These are phyloP conservation scores for Boletus tylopilopsis DNA, from an alignment of 768 basidiomycete genomes.

Conservation along the genomic window DNA sequence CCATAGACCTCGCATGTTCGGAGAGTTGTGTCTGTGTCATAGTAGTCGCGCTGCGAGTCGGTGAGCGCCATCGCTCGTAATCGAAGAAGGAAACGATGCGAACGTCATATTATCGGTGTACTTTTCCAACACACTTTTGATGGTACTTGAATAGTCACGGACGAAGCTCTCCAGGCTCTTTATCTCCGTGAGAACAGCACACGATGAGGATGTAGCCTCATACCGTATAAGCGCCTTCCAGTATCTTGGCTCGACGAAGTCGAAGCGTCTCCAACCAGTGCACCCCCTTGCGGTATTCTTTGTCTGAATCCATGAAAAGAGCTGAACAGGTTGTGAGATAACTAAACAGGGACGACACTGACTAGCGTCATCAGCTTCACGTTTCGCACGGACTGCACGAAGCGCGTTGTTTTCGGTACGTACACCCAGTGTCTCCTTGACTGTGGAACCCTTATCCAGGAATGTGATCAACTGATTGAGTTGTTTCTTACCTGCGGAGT, in stretches of 20 bases:
- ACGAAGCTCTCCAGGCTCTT: conserved; percentile 82
- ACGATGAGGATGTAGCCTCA: conserved; percentile 13
- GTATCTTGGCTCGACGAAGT: conserved; percentile 73
- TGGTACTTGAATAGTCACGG: conserved; percentile 59
- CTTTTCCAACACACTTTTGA: conserved; percentile 62
- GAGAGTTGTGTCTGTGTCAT: conserved; percentile 74
- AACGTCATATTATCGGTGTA: conserved; percentile 80
- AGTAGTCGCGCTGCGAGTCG: conserved; percentile 60
- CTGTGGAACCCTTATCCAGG: conserved; percentile 69
- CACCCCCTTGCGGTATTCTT: conserved; percentile 85
- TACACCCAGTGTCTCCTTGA: conserved; percentile 56
- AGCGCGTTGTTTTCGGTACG: conserved; percentile 63
- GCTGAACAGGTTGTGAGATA: conserved; percentile 1
- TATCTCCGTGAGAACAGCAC: conserved; percentile 8
- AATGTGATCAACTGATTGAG: conserved; percentile 84
- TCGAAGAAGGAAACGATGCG: background rate
- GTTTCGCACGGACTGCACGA: conserved; percentile 74
- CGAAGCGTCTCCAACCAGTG: conserved; percentile 92
- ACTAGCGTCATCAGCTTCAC: conserved; percentile 92
- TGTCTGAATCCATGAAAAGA: conserved; percentile 59
- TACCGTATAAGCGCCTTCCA: conserved; percentile 80
- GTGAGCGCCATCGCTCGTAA: conserved; percentile 1
- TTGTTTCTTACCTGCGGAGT: conserved; percentile 68
- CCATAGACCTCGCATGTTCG: conserved; percentile 54
- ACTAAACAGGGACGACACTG: conserved; percentile 14